Evolutionary conservation across 169 alveolate genomes (phyloP), one percentile per base, ranked within the genome.

Genomic region (Cryptosporidium muris): DNA sequence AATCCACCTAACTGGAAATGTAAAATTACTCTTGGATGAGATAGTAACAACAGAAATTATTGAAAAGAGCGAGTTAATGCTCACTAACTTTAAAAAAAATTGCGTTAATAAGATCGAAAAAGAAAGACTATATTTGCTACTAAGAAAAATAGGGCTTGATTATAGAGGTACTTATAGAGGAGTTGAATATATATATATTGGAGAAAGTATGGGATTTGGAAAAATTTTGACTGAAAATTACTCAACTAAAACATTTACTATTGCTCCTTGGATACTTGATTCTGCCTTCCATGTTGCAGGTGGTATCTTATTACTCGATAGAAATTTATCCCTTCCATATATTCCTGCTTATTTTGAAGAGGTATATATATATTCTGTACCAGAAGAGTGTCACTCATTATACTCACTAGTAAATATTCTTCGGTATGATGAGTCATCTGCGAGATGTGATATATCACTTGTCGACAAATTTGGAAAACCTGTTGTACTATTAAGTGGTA

Each of bases 241-340:
- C 9, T 8, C 16, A 3, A 63, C 54, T 45, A n/a, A 12, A 5
- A 66, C 85, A 34, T 74, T 74, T 47, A 42, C 40, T 45, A 56
- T 58, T 43, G 66, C 85, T 36, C 85, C 85, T 1, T 74, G 85
- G 85, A 60, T 74, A 36, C 16, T 74, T 36, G 85, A 74, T 48
- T 74, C 85, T n/a, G 85, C 85, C 8, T 74, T 74, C 60, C 85
- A 74, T 14, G 85, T 74, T 4, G 16, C 60, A 25, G 85, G 85
- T 47, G 85, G 85, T 25, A 58, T 74, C 45, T 51, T 74, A 58
- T 12, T 74, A 6, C 3, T 14, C 14, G 42, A 74, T 7, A 64
- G 37, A 1, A 37, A 53, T 43, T 14, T 37, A 43, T 40, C 54
- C 16, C 43, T 11, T 2, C 80, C 43, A 42, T 74, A 58, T 58